These are phyloP conservation scores for Trametes gibbosa DNA, from an alignment of 768 basidiomycete species.

Conservation along the genomic window DNA sequence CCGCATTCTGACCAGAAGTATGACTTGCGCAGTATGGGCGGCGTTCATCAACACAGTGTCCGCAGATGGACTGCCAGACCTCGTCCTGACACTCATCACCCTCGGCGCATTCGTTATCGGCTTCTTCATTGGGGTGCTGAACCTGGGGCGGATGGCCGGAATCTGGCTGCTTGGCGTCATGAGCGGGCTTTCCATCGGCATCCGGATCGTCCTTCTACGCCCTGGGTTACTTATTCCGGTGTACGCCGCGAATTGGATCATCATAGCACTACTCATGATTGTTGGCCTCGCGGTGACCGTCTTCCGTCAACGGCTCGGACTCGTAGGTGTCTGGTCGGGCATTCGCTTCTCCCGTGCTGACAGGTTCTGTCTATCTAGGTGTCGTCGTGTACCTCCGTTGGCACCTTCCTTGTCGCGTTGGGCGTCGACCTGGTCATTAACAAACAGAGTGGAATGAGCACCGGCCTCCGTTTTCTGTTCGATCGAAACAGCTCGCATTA, in stretches of 20 bases:
- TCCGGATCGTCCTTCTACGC: conserved; percentile 52
- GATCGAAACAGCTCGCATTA: conserved; percentile 60
- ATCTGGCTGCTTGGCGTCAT: conserved; percentile 45
- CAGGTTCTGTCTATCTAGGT: conserved; percentile 22
- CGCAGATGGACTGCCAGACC: conserved; percentile 48
- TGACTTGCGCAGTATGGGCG: conserved; percentile 49
- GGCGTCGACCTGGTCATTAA: conserved; percentile 57
- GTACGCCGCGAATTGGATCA: conserved; percentile 50
- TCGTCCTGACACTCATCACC: conserved; percentile 47
- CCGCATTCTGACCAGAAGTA: background rate
- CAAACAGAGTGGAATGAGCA: conserved; percentile 59
- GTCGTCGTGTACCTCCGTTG: conserved; percentile 49
- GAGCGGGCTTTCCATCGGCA: conserved; percentile 57
- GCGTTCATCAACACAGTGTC: conserved; percentile 57
- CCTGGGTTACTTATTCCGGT: conserved; percentile 43
- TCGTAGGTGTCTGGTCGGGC: conserved; percentile 41
- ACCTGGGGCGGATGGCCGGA: conserved; percentile 47
- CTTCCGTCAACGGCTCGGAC: conserved; percentile 44
- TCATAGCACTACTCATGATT: conserved; percentile 46
- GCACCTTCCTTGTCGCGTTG: conserved; percentile 57
- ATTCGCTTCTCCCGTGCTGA: background rate
- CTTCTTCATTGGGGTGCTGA: conserved; percentile 52
- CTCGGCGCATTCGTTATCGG: conserved; percentile 50
- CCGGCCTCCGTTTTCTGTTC: conserved; percentile 60
- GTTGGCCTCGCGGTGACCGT: conserved; percentile 42